Evolutionary conservation across 169 alveolate genomes (phyloP), one percentile per base, ranked within the genome.

Genomic region (Cyclospora cayetanensis): DNA sequence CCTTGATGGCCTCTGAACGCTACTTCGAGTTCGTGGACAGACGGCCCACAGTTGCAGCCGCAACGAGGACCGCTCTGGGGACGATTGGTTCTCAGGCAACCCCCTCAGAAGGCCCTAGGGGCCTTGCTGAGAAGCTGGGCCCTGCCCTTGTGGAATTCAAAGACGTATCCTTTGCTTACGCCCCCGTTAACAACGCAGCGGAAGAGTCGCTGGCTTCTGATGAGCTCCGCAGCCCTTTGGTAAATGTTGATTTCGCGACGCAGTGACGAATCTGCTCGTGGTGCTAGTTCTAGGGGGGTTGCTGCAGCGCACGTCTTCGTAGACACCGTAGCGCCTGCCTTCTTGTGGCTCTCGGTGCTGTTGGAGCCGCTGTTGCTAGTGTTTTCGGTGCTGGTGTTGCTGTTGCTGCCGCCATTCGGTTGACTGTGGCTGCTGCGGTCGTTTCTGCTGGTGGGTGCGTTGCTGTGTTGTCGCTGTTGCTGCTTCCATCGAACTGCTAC

Each of bases 11-110:
- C n/a, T 86, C 86, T 1, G 53, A 65, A 63, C 27, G 92, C n/a
- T 87, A 87, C 46, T 87, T 87, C 65, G 80, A 72, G 39, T 53
- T 87, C 43, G 76, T 87, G 18, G 92, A 87, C 79, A 80, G 90
- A 80, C 11, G 35, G 4, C 90, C 90, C 29, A n/a, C 41, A 3
- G 2, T 66, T 27, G 79, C n/a, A 18, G 15, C 43, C 50, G 11
- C 9, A 29, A 46, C 29, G 20, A 20, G 35, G 60, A 12, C 53
- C 7, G 20, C 12, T 7, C 53, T 22, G 29, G 15, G 11, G 22
- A 12, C 22, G 52, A 11, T 22, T 27, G 60, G 60, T 15, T 35
- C 60, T 0, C 35, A 18, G 84, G 63, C 63, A 60, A 31, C 60
- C 60, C 60, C 25, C 9, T 15, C 1, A 39, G 60, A 60, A 46